These are phyloP conservation scores for Xylariaceae sp. DNA, from an alignment of 2,329 filamentous ascomycete genomes.

Conservation along the genomic window DNA sequence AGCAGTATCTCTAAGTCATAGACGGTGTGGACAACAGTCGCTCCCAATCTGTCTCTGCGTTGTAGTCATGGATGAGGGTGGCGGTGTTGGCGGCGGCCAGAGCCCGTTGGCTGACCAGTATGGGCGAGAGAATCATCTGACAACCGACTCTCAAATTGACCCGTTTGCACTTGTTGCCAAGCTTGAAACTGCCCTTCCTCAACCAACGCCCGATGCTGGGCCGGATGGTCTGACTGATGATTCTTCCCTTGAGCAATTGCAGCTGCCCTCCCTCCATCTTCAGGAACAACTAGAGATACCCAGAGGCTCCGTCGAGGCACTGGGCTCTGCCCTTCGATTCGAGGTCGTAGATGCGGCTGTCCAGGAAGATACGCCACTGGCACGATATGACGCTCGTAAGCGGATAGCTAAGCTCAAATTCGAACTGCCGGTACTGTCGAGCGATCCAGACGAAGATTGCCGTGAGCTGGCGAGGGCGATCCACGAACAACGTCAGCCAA, in stretches of 20 bases:
- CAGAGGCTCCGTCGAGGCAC: conserved; percentile 14
- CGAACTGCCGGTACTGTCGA: conserved; percentile 23
- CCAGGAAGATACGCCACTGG: background rate
- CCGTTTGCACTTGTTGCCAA: conserved; percentile 13
- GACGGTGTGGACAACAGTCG: too few species aligned
- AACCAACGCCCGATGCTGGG: conserved; percentile 4
- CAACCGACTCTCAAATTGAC: conserved; percentile 22
- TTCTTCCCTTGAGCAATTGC: conserved; percentile 16
- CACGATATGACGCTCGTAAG: conserved; percentile 5
- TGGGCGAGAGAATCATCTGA: conserved; percentile 23
- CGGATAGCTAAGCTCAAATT: conserved; percentile 19
- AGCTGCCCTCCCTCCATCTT: conserved; percentile 13
- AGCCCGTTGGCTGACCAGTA: conserved; percentile 22
- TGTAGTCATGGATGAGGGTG: conserved; percentile 6
- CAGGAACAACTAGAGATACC: conserved; percentile 19
- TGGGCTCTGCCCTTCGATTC: conserved; percentile 12
- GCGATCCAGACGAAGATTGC: conserved; percentile 26
- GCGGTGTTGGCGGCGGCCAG: background rate
- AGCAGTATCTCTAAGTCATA: too few species aligned
- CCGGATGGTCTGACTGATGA: conserved; percentile 12
- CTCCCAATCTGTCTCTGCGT: background rate
- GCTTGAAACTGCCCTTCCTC: conserved; percentile 8
- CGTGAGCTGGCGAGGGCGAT: conserved; percentile 19
- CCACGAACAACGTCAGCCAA: conserved; percentile 10
- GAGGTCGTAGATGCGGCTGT: background rate